phyloP scores from a whole-genome alignment of 2,329 filamentous ascomycete species.

The Penicillium sp. region DNA sequence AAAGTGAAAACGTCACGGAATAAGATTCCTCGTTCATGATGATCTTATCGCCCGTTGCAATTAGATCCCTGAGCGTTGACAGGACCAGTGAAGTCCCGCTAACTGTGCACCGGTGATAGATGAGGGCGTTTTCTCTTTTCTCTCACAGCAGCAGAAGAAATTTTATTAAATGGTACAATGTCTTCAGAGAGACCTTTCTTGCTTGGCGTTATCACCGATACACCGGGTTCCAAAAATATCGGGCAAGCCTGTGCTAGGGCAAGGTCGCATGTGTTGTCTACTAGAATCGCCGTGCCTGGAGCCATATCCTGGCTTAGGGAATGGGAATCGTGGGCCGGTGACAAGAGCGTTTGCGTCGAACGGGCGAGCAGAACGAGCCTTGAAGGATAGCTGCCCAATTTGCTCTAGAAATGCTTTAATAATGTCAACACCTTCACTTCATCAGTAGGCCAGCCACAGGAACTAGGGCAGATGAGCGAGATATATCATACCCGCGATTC shows the following conservation, averaged over 20 bases:
- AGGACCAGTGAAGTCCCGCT: conserved; percentile 92
- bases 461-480: neutral
- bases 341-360: conserved; percentile 79
- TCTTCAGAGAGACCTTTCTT: conserved; percentile 95
- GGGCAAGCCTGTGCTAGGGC: conserved; percentile 83
- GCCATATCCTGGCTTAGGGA: conserved; percentile 62
- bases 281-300: conserved; percentile 75
- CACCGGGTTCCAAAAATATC: conserved; percentile 73
- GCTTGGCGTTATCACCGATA: conserved; percentile 94
- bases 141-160: conserved; percentile 72
- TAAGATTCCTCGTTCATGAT: conserved; percentile 96
- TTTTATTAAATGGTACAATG: conserved; percentile 81
- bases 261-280: conserved; percentile 94
- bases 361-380: conserved; percentile 82
- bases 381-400: conserved; percentile 70
- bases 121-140: conserved; percentile 65
- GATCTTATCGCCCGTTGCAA: conserved; percentile 89
- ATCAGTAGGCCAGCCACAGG: conserved; percentile 3
- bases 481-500: conserved; percentile 42
- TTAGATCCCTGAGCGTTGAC: conserved; percentile 89
- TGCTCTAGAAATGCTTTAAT: conserved; percentile 89
- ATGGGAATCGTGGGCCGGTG: conserved; percentile 66
- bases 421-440: conserved; percentile 70
- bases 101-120: conserved; percentile 95
- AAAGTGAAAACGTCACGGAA: conserved; percentile 95